Base-by-base conservation (phyloP, 78 protist genomes). In the Polysphondylium violaceum region DNA sequence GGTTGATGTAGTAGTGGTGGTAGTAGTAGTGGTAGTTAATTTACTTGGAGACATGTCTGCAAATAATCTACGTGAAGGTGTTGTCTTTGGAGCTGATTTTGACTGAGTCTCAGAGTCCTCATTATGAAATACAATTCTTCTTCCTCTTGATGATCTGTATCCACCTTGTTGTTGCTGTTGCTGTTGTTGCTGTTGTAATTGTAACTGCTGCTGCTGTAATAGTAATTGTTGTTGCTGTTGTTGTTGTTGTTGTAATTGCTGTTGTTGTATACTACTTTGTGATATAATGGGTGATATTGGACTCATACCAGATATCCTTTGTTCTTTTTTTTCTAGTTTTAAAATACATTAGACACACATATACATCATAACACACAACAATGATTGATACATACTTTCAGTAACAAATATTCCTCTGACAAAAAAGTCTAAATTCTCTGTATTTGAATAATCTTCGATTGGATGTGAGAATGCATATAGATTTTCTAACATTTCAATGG, bases 401-500 rank as follows among this genome's bases (percentile, higher is more conserved):
- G n/a, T 16, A 40, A 17, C n/a, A 68, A n/a, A 68, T 40, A 44
- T 33, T 44, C 69, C 85, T 41, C 59, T 75, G n/a, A 75, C 85
- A 3, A 58, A 3, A 25, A 3, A 44, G 27, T 41, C 8, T 5
- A 75, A 73, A 16, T 11, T 73, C 3, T 73, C 79, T 12, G 85
- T 43, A 43, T 9, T n/a, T 56, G 63, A 17, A 4, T 17, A 4
- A 14, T 14, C 21, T 17, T 14, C 14, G 21, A 71, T 53, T 50
- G 47, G 36, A 2, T 53, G 59, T 40, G 68, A 16, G 50, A 31
- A 19, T 19, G 35, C 35, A 58, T 83, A 83, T 47, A 60, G 47
- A 58, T 67, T 25, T 36, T 83, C 78, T 36, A 83, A 58, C 90
- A 83, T 83, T 14, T 83, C 90, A 1, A 58, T 69, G 8, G 60